Conservation (phyloP, 768 basidiomycete species). For the Kwoniella mangroviensis region DNA sequence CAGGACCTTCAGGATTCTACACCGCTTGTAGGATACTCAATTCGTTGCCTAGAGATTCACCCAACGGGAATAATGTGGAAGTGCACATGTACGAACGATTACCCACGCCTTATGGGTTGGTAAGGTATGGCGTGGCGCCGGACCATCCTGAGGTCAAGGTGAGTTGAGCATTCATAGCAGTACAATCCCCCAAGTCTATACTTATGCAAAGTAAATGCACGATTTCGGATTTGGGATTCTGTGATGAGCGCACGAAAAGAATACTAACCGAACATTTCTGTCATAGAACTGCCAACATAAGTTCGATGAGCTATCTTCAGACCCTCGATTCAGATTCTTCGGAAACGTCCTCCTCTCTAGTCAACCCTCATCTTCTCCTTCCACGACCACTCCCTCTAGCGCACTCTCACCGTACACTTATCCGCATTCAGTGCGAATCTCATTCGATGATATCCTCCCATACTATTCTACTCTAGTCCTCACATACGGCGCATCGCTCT, state of each 20-base stretch:
- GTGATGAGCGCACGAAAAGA: no score
- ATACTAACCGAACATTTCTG: neutral
- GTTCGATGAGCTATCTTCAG: constrained; percentile 80
- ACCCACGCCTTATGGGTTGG: constrained; percentile 92
- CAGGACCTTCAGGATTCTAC: constrained; percentile 96
- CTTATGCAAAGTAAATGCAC: no score
- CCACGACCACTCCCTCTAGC: constrained; percentile 21
- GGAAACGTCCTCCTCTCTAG: constrained; percentile 71
- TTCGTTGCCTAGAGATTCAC: constrained; percentile 61
- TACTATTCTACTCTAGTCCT: constrained; percentile 86
- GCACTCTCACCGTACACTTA: constrained; percentile 59
- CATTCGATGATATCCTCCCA: constrained; percentile 66
- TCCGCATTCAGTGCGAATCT: constrained; percentile 65
- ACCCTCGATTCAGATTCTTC: constrained; percentile 83
- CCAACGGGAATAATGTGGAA: constrained; percentile 59
- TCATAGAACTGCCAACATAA: constrained; percentile 93
- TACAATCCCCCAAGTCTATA: no score
- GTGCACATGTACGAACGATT: constrained; percentile 90
- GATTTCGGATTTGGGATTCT: no score
- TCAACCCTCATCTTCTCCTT: constrained; percentile 36
- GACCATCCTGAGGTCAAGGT: constrained; percentile 99
- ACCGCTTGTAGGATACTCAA: constrained; percentile 83
- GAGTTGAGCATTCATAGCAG: constrained; percentile 19
- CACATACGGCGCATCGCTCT: constrained; percentile 78
- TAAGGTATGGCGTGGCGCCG: constrained; percentile 94